These are phyloP conservation scores for Globisporangium solare DNA, from an alignment of 352 stramenopile genomes.

Conservation along the genomic window DNA sequence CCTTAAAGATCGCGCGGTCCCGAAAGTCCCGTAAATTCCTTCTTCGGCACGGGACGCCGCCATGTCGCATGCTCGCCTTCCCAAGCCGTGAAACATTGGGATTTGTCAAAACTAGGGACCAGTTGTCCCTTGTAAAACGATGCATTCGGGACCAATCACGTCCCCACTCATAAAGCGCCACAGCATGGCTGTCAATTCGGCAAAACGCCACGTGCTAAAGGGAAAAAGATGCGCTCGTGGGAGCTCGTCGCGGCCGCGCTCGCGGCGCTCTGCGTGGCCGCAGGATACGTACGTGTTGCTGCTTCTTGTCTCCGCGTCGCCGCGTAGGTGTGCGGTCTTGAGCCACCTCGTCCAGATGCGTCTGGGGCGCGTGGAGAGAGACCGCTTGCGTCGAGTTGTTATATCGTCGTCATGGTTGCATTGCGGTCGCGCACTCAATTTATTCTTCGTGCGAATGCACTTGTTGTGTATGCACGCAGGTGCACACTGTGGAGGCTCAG, in stretches of 20 bases:
- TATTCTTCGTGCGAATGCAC: not conserved
- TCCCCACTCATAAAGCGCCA: not conserved
- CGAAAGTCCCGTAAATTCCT: not conserved
- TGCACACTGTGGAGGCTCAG: slow-evolving; percentile 19
- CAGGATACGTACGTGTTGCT: slow-evolving; percentile 6
- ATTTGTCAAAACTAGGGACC: too few species aligned
- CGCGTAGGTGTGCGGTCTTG: not conserved
- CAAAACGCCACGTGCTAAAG: too few species aligned
- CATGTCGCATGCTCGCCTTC: not conserved
- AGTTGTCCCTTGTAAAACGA: too few species aligned
- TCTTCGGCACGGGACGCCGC: too few species aligned
- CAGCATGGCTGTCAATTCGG: too few species aligned
- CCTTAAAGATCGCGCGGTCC: slow-evolving; percentile 5
- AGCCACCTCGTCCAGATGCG: not conserved
- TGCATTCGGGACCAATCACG: not conserved
- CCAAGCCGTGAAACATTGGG: not conserved
- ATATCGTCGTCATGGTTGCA: too few species aligned
- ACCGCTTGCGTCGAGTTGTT: not conserved
- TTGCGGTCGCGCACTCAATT: not conserved
- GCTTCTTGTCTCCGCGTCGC: not conserved
- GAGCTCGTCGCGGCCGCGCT: slow-evolving; percentile 20
- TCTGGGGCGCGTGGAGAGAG: slow-evolving; percentile 2
- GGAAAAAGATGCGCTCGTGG: slow-evolving; percentile 24
- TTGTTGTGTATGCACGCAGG: not conserved
- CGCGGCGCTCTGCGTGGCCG: slow-evolving; percentile 14